Base-by-base conservation (phyloP, 228 moss, liverwort and hornwort species). In the Sphagnum magellanicum region DNA sequence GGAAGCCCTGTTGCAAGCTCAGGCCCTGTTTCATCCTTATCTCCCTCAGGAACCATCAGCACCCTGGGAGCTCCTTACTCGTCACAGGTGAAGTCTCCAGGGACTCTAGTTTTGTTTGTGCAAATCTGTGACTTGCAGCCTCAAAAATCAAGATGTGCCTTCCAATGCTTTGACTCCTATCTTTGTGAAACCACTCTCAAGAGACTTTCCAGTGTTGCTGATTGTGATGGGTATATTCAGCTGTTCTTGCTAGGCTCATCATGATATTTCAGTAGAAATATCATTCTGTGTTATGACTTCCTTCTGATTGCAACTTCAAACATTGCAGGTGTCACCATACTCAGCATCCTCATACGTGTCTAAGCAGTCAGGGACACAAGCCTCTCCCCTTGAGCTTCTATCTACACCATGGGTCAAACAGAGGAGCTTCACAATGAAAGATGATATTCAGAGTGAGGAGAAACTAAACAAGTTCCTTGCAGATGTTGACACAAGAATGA, bases 381-480 rank as follows among this genome's bases (percentile, higher is more conserved):
- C 52, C 51, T 84, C 89, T 65, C 82, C 85, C 49, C 79, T 65
- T 64, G 86, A 84, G 63, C 67, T 75, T 63, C 78, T 73, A 70
- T 53, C 72, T 47, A 87, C 75, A 60, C 84, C 83, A 46, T 88
- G 91, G 89, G 75, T 87, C 8, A 85, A 81, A 71, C 85, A 89
- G 64, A 89, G 88, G 76, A 87, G 63, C 66, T 84, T 84, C 51
- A 79, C 75, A 50, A 70, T 85, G 63, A 93, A 90, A 72, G 97
- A 97, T 32, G 94, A 98, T 63, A 87, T 94, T 51, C 88, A 90
- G 69, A 98, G 81, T 68, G 94, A 89, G 77, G 85, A 89, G 69
- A 93, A 83, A 62, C 72, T 98, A 50, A 73, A 78, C 46, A 86
- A 82, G 73, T 98, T 98, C 51, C 75, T 98, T 75, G 88, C 80